These are phyloP conservation scores for Plantago lanceolata DNA, from an alignment of 305 asterid species.

Conservation along the genomic window DNA sequence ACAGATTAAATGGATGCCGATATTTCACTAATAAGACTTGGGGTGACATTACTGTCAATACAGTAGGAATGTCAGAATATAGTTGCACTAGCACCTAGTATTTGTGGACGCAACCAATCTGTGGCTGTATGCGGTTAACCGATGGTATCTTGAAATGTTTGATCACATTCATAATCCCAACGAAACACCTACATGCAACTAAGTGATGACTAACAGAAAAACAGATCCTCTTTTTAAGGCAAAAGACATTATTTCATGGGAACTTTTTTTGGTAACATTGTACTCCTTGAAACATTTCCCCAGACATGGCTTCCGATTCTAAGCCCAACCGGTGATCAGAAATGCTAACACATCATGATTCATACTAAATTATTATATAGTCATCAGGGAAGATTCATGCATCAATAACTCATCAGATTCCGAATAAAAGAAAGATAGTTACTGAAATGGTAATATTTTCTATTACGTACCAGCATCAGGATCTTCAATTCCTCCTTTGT, in stretches of 20 bases:
- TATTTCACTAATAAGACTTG: no score
- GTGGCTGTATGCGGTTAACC: no score
- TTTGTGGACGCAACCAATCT: no score
- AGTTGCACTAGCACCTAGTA: no score
- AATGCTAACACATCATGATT: background rate
- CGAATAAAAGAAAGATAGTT: background rate
- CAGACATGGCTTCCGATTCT: no score
- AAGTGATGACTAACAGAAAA: background rate
- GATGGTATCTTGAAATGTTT: no score
- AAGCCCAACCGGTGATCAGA: background rate
- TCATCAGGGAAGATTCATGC: background rate
- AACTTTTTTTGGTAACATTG: background rate
- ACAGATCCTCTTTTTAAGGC: background rate
- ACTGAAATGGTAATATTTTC: background rate
- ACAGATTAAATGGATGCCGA: background rate
- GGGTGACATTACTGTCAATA: no score
- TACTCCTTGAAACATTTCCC: no score
- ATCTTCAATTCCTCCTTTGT: constrained; percentile 56
- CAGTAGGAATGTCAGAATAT: no score
- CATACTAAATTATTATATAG: background rate
- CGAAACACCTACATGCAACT: background rate
- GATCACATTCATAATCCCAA: background rate
- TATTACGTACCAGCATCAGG: constrained; percentile 52
- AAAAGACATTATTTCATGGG: background rate
- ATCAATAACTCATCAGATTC: background rate